phyloP scores from a whole-genome alignment of 2,329 filamentous ascomycete species.

The Gnomoniopsis smithogilvyi region DNA sequence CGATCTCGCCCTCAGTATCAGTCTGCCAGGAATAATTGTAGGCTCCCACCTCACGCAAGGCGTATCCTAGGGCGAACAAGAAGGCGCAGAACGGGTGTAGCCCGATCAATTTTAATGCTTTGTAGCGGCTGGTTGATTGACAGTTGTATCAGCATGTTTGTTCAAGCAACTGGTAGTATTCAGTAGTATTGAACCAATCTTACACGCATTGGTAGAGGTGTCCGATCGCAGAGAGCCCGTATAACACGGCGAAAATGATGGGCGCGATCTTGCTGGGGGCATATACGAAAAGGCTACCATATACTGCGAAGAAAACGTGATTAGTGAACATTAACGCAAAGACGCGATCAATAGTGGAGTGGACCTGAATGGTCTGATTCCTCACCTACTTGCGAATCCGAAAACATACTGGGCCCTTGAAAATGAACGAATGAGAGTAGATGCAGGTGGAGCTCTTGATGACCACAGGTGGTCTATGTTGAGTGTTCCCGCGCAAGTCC shows the following conservation, averaged over 20 bases:
- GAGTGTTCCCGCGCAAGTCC: too few relatives aligned
- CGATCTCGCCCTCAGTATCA: not conserved
- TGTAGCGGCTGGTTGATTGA: slow-evolving; percentile 42
- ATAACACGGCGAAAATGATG: slow-evolving; percentile 48
- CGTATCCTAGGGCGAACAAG: slow-evolving; percentile 52
- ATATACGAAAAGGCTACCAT: slow-evolving; percentile 46
- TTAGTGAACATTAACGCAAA: too few relatives aligned
- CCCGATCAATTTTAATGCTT: slow-evolving; percentile 47
- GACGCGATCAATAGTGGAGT: too few relatives aligned
- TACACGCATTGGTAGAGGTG: slow-evolving; percentile 52
- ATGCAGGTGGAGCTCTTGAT: too few relatives aligned
- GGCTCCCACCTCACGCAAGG: slow-evolving; percentile 48
- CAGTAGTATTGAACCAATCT: slow-evolving; percentile 11
- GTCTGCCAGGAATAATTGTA: slow-evolving; percentile 33
- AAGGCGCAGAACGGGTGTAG: slow-evolving; percentile 48
- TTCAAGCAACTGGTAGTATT: too few relatives aligned
- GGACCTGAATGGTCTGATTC: too few relatives aligned
- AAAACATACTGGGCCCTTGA: too few relatives aligned
- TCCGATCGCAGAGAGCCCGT: slow-evolving; percentile 39
- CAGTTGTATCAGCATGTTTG: too few relatives aligned
- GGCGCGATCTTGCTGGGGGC: slow-evolving; percentile 53
- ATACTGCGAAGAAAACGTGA: too few relatives aligned
- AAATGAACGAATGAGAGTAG: too few relatives aligned
- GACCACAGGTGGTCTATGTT: too few relatives aligned
- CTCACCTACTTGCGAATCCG: too few relatives aligned